These are phyloP conservation scores for Musa troglodytarum DNA, from an alignment of 176 grass and related monocot genomes.

Conservation along the genomic window DNA sequence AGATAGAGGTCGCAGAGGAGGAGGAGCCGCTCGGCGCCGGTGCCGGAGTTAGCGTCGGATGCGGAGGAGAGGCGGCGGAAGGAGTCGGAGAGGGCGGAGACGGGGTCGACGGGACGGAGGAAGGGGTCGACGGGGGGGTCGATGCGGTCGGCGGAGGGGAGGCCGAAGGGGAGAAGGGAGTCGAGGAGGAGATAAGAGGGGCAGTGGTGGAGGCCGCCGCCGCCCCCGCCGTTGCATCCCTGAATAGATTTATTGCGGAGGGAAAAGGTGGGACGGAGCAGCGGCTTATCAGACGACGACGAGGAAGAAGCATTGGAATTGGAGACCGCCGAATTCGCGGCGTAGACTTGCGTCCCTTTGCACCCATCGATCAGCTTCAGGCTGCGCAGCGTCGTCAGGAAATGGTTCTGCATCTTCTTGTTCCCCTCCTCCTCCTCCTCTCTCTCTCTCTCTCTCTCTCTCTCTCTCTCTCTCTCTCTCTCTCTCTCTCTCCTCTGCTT, in stretches of 20 bases:
- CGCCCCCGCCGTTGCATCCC: background rate
- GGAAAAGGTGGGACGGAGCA: constrained; percentile 43
- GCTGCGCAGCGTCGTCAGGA: constrained; percentile 82
- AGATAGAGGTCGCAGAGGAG: constrained; percentile 65
- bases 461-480: background rate
- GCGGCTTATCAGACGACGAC: constrained; percentile 19
- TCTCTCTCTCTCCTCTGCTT: background rate
- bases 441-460: no score
- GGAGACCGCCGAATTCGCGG: constrained; percentile 22
- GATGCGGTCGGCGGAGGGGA: constrained; percentile 48
- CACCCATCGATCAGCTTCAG: constrained; percentile 88
- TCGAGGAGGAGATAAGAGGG: constrained; percentile 37
- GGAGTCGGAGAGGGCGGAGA: constrained; percentile 45
- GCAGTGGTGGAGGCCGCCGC: constrained; percentile 15
- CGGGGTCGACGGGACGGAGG: constrained; percentile 67
- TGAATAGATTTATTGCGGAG: constrained; percentile 38
- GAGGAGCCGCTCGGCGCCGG: constrained; percentile 6
- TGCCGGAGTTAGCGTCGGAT: background rate
- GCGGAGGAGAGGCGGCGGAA: constrained; percentile 41
- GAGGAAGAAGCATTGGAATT: constrained; percentile 4
- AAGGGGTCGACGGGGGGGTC: constrained; percentile 59
- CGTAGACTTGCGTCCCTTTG: constrained; percentile 62
- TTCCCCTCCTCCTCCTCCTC: no score
- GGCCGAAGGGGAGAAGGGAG: constrained; percentile 63
- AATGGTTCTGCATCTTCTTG: constrained; percentile 73